Evolutionary conservation across 192 early-diverging fungal genomes (phyloP), one percentile per base, ranked within the genome.

Genomic region (Coemansia sp.): DNA sequence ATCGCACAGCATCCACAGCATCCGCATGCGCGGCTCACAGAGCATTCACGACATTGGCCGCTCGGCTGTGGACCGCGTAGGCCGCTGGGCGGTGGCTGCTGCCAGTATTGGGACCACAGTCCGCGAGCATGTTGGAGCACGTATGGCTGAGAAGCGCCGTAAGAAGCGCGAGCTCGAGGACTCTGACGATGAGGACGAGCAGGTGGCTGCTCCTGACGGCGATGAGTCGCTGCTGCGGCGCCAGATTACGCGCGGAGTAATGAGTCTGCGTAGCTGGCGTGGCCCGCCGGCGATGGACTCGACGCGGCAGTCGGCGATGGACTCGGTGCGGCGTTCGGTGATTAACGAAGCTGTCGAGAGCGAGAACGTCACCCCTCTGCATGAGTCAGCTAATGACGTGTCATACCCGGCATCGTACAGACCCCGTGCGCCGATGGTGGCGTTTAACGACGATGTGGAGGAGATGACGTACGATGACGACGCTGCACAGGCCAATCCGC

Each of bases 1-100:
- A 45, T 78, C 63, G 69, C 76, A 78, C 56, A 73, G 85, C 66
- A 73, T 82, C 57, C 69, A 87, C 75, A 75, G 83, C 65, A 67
- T 77, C 48, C 64, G 73, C 57, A 61, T 61, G 68, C 69, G 76
- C 53, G 68, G 71, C 47, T 69, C 77, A 48, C 72, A 71, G 65
- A 76, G 81, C 50, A 72, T 75, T 45, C 67, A 77, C 59, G 75
- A 72, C 19, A 70, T 74, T 12, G 68, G 73, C 45, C 64, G 65
- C 11, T 65, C 65, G 19, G 71, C 78, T 1, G 12, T 70, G 8
- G 67, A 62, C 1, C 38, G 57, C 10, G 76, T 68, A 0, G 49
- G 61, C n/a, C 76, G 71, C 45, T 73, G 70, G 70, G 71, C 61
- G 1, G 69, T 55, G 23, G 64, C 71, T 0, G 60, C 58, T 0